Conservation (phyloP, 495 filamentous ascomycete species). For the Podospora fimiseda region DNA sequence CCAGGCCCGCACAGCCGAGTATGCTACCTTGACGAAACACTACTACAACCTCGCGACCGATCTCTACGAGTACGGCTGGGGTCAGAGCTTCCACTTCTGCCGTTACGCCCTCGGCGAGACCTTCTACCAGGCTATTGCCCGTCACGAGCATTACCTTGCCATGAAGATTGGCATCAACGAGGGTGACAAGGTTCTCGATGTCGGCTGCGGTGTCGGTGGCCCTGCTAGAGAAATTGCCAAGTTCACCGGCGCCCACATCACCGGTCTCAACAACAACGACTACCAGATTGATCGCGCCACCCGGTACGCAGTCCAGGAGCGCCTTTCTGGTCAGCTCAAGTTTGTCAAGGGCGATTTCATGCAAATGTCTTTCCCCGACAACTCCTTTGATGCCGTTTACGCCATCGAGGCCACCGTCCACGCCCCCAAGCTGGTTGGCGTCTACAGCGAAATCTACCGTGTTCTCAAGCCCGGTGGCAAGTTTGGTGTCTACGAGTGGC, state of each 20-base stretch:
- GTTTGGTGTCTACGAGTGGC: slow-evolving; percentile 98
- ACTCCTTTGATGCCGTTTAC: slow-evolving; percentile 92
- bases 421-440: slow-evolving; percentile 87
- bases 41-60: slow-evolving; percentile 99
- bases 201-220: slow-evolving; percentile 95
- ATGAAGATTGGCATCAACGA: slow-evolving; percentile 80
- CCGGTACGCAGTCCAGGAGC: slow-evolving; percentile 74
- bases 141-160: slow-evolving; percentile 97
- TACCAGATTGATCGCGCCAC: slow-evolving; percentile 97
- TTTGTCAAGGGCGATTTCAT: slow-evolving; percentile 98
- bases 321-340: slow-evolving; percentile 70
- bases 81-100: slow-evolving; percentile 94
- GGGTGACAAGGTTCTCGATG: slow-evolving; percentile 87
- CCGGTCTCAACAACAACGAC: slow-evolving; percentile 98
- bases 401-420: slow-evolving; percentile 98
- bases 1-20: slow-evolving; percentile 77
- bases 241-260: slow-evolving; percentile 84
- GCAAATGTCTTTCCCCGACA: slow-evolving; percentile 96
- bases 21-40: slow-evolving; percentile 91
- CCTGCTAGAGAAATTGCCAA: slow-evolving; percentile 96
- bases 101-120: slow-evolving; percentile 83
- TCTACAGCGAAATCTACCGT: slow-evolving; percentile 90
- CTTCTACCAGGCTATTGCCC: slow-evolving; percentile 90
- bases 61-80: slow-evolving; percentile 96
- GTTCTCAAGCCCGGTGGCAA: slow-evolving; percentile 94